Base-by-base conservation (phyloP, 768 basidiomycete genomes). In the Pulveroboletus sp. region DNA sequence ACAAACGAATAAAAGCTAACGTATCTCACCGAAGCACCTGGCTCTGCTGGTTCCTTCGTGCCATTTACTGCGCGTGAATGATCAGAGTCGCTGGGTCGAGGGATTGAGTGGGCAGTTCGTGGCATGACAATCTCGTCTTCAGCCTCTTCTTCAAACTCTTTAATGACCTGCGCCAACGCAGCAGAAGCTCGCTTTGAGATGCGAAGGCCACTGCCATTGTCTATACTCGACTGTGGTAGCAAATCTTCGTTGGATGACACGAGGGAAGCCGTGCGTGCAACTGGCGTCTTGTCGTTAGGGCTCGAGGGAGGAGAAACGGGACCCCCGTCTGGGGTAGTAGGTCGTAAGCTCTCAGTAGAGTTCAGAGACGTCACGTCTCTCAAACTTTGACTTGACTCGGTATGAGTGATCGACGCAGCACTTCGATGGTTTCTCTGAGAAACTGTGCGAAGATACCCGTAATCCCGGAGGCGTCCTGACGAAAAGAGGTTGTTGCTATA, bases 401-500 rank as follows among this genome's bases (percentile, higher is more conserved):
- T 81, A 38, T 72, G 70, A 4, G 78, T 72, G 43, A 76, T 72
- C 30, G 73, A 74, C 56, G 67, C 57, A 40, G 66, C 58, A 39
- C 70, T 69, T 24, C 70, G 65, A 40, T 65, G 62, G 44, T 62
- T 77, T 53, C 69, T 71, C 59, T 69, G 73, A 15, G 74, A 76
- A 44, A 77, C 73, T 61, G 74, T 79, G 51, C 82, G 80, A 59
- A 87, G 65, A 65, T 90, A 87, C 9, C 74, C 72, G 62, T 89
- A 81, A 65, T 92, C 89, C 49, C 84, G 76, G 58, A 89, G 75
- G 48, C 83, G 78, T n/a, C 84, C 82, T 15, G 89, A 91, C 41
- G 87, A 84, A 55, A 91, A 92, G 43, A 93, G 73, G 61, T 91
- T 91, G 66, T 91, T 91, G 73, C 88, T 90, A 66, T 87, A 86